phyloP scores from a whole-genome alignment of 1,284 basidiomycete species.

The Pseudozyma sp. region DNA sequence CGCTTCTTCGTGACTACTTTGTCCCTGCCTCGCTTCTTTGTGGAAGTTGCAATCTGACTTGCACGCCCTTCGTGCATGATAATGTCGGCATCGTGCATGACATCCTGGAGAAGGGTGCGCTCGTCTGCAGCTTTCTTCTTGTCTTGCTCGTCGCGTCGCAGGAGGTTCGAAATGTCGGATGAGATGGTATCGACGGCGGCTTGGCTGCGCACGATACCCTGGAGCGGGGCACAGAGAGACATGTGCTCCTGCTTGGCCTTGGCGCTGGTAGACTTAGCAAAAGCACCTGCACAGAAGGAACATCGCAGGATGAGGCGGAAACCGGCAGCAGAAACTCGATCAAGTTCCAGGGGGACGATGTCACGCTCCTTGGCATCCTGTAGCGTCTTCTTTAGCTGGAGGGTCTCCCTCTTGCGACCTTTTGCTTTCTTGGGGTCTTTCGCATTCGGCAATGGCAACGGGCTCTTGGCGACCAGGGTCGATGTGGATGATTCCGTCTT shows the following conservation, averaged over 20 bases:
- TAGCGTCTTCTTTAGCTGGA: slow-evolving; percentile 23
- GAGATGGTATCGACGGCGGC: slow-evolving; percentile 21
- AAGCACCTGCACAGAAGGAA: slow-evolving; percentile 30
- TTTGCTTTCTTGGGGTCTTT: slow-evolving; percentile 19
- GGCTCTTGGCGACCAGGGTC: neutral
- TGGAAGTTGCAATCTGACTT: slow-evolving; percentile 32
- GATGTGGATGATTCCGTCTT: neutral
- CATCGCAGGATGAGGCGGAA: slow-evolving; percentile 30
- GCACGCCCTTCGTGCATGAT: slow-evolving; percentile 31
- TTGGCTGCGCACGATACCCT: neutral
- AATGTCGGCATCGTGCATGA: slow-evolving; percentile 33
- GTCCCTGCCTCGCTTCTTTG: slow-evolving; percentile 35
- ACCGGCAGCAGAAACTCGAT: slow-evolving; percentile 9
- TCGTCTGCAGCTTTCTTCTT: slow-evolving; percentile 10
- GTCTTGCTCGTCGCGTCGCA: slow-evolving; percentile 10
- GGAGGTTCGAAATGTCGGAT: slow-evolving; percentile 9
- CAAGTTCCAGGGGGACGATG: slow-evolving; percentile 18
- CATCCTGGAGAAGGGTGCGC: slow-evolving; percentile 33
- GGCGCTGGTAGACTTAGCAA: slow-evolving; percentile 27
- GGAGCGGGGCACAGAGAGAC: slow-evolving; percentile 28
- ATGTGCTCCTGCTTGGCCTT: slow-evolving; percentile 32
- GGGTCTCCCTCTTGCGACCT: neutral
- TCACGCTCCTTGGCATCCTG: slow-evolving; percentile 17
- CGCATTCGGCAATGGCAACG: neutral
- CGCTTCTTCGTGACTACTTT: slow-evolving; percentile 28